phyloP scores from a whole-genome alignment of 306 rosid genomes.

The Cyclanthera cordifolia region DNA sequence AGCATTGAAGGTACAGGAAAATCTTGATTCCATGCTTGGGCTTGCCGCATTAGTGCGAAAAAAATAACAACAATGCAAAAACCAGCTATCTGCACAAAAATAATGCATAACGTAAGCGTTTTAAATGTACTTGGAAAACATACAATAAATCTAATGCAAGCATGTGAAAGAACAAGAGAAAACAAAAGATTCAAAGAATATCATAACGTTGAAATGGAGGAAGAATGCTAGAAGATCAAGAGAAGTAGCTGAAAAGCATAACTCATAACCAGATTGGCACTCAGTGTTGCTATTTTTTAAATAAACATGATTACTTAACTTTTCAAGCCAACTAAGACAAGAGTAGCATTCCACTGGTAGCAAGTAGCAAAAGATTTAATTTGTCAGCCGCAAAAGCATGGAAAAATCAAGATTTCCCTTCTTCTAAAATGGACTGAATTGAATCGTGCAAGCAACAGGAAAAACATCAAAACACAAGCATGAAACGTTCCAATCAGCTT shows the following conservation, averaged over 20 bases:
- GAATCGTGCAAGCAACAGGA: neutral
- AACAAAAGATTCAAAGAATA: too few relatives aligned
- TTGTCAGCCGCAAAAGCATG: neutral
- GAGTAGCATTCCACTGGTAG: neutral
- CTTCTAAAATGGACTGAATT: neutral
- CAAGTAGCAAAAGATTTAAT: neutral
- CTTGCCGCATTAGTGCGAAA: conserved; percentile 85
- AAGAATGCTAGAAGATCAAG: too few relatives aligned
- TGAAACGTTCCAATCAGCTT: neutral
- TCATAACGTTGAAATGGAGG: too few relatives aligned
- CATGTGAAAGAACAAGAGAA: too few relatives aligned
- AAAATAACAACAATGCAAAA: conserved; percentile 62
- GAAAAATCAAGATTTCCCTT: neutral
- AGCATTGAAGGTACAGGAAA: conserved; percentile 70
- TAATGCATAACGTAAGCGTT: conserved; percentile 19
- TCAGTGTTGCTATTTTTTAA: neutral
- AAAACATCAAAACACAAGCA: neutral
- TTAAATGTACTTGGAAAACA: neutral
- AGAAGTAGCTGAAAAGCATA: too few relatives aligned
- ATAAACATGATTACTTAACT: too few relatives aligned
- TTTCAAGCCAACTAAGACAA: neutral
- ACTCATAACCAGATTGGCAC: neutral
- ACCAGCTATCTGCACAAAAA: conserved; percentile 76
- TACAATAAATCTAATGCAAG: neutral
- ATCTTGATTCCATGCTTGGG: conserved; percentile 69